Evolutionary conservation across 495 filamentous ascomycete species (phyloP), one percentile per base, ranked within the genome.

Genomic region (Penicillium macrosclerotiorum): DNA sequence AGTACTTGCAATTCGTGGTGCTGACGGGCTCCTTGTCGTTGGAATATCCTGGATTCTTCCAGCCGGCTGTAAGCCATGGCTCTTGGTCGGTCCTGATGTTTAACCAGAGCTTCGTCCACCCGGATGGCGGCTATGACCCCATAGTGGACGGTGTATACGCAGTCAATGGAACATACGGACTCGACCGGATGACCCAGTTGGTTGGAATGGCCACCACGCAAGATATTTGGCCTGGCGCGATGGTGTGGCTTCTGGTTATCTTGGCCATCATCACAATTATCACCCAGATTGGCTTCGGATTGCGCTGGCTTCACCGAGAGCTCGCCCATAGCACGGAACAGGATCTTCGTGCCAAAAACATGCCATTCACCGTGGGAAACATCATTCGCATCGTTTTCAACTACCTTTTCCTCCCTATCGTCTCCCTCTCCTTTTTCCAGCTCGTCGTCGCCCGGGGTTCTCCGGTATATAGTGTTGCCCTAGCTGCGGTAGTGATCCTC

Each of bases 1-100:
- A 98, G 67, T 98, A 97, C 60, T 85, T 98, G 23, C 93, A 98
- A 59, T 97, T 94, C 51, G 77, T 91, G 37, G 86, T 91, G 14
- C 75, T 98, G 25, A 90, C 91, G 0, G 94, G 94, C 1, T 81
- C 84, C 30, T 68, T 98, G 31, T 88, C 85, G 17, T 67, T 98
- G 52, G 82, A 86, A 45, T 98, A 97, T 60, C 93, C 93, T 0
- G 93, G 93, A 0, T 98, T 86, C 57, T 97, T 88, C 61, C 93
- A 96, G 58, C 93, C 93, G 11, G 86, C 86, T 11, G 79, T 93
- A 36, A 93, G 89, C 51, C 86, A 89, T 59, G 85, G 77, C 7
- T 83, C 86, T 29, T 98, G 93, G 93, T 89, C 91, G 5, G 59
- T 77, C 1, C 76, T 98, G 40, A 88, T 98, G 78, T 96, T 97